Conservation (phyloP, 305 asterid species). For the Caryopteris hybrid region DNA sequence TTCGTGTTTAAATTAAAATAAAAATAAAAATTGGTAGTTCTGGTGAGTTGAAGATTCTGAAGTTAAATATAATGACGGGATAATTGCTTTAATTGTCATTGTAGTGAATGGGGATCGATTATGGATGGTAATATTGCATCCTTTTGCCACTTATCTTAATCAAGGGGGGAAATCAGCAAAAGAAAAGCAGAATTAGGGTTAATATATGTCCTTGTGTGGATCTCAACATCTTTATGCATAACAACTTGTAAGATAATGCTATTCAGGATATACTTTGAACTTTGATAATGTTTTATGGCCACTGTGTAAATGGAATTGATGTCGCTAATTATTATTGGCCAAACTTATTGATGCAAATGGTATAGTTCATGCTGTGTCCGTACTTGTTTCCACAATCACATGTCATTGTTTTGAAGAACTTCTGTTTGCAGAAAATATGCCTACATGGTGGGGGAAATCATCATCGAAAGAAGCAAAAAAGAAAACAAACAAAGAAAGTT, state of each 20-base stretch:
- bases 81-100: slow-evolving; percentile 16
- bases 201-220: slow-evolving; percentile 1
- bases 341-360: not conserved
- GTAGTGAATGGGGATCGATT: slow-evolving; percentile 13
- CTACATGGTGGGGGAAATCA: slow-evolving; percentile 92
- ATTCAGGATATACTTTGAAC: not conserved
- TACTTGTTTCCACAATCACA: slow-evolving; percentile 7
- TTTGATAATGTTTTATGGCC: not conserved
- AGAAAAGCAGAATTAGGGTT: slow-evolving; percentile 10
- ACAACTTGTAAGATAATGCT: not conserved
- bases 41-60: slow-evolving; percentile 26
- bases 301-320: not conserved
- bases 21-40: slow-evolving; percentile 24
- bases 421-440: slow-evolving; percentile 64
- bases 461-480: slow-evolving; percentile 82
- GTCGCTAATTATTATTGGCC: not conserved
- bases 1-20: slow-evolving; percentile 5
- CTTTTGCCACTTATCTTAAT: slow-evolving; percentile 1
- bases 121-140: slow-evolving; percentile 7
- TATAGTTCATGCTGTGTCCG: slow-evolving; percentile 5
- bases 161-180: not conserved
- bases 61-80: slow-evolving; percentile 2
- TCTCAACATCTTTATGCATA: not conserved
- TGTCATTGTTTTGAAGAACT: not conserved
- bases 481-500: slow-evolving; percentile 75